Percentiles rank a stretch among this genome's conserved stretches.
Evolutionary conservation across 495 filamentous ascomycete genomes (phyloP).

Genomic region (Penicillium cosmopolitanum): DNA sequence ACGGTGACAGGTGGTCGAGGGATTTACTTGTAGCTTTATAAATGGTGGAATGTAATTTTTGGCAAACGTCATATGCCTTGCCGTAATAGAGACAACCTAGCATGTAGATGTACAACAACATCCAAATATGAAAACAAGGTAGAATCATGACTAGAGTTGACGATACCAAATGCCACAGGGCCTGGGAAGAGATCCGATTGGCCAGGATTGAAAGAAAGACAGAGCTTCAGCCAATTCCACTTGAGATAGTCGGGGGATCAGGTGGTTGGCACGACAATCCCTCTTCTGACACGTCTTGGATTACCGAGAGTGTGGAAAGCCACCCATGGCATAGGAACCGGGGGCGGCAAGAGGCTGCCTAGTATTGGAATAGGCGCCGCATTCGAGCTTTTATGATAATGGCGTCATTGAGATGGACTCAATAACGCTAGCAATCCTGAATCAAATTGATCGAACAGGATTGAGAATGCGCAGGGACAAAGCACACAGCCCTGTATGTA

Average conservation of each 20-base stretch:
- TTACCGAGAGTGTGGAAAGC: too few relatives aligned
- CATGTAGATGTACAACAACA: neutral
- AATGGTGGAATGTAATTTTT: neutral
- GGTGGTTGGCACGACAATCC: too few relatives aligned
- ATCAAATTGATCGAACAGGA: neutral
- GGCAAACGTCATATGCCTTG: neutral
- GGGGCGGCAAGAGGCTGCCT: too few relatives aligned
- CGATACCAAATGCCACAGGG: neutral
- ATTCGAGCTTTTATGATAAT: neutral
- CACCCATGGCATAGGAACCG: too few relatives aligned
- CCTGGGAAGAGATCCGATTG: neutral
- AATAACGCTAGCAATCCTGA: neutral
- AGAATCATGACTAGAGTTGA: neutral
- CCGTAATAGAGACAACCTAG: neutral
- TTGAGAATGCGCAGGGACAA: slow-evolving; percentile 4
- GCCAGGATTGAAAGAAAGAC: neutral
- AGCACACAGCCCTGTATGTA: slow-evolving; percentile 4
- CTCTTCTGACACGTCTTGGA: too few relatives aligned
- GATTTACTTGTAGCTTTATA: neutral
- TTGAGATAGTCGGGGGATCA: too few relatives aligned
- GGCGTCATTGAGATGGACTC: neutral
- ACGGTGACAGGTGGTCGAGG: neutral
- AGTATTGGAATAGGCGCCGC: too few relatives aligned
- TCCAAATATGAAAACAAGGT: neutral
- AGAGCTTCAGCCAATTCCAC: neutral